Conservation (phyloP, 1,284 basidiomycete genomes). For the Sparassis latifolia region DNA sequence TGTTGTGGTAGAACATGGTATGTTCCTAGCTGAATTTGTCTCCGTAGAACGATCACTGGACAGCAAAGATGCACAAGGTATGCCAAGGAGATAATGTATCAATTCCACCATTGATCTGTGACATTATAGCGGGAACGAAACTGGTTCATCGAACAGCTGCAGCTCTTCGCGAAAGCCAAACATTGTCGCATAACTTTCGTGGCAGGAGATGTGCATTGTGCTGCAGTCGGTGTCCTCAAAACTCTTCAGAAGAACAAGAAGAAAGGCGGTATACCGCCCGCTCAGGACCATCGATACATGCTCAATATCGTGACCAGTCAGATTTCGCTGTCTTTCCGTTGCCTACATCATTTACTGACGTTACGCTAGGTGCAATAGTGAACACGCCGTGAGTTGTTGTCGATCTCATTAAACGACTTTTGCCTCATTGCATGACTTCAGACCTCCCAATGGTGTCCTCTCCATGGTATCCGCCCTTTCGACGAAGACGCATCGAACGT, state of each 20-base stretch:
- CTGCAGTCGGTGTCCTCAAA: conserved; percentile 75
- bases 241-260: conserved; percentile 52
- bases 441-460: conserved; percentile 74
- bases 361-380: conserved; percentile 64
- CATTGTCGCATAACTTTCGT: conserved; percentile 74
- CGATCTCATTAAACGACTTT: background rate
- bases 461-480: conserved; percentile 77
- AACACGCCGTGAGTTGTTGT: conserved; percentile 62
- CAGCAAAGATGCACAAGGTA: conserved; percentile 75
- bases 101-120: background rate
- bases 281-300: conserved; percentile 79
- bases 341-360: conserved; percentile 1
- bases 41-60: conserved; percentile 85
- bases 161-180: conserved; percentile 57
- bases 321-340: background rate
- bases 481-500: conserved; percentile 77
- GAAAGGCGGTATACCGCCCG: conserved; percentile 38
- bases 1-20: background rate
- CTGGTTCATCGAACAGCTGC: conserved; percentile 77
- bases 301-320: conserved; percentile 72
- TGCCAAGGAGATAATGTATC: background rate
- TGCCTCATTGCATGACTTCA: background rate
- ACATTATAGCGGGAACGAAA: conserved; percentile 76
- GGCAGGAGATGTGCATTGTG: conserved; percentile 91
- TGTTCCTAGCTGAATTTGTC: background rate